Conservation (phyloP, 441 rosid genomes). For the Syzygium syzygioides region DNA sequence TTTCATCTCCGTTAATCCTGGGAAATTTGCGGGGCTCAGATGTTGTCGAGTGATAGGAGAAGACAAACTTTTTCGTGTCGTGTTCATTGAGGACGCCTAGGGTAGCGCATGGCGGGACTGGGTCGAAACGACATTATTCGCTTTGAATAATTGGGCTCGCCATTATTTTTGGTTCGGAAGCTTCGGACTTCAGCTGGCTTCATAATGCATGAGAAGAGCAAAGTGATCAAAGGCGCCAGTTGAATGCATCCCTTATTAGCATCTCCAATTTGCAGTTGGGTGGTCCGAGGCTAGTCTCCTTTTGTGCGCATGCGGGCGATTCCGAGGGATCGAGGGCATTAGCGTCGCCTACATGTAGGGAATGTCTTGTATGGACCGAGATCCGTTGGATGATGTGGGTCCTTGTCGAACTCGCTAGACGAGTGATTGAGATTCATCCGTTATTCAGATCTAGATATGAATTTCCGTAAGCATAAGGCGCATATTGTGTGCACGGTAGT, state of each 20-base stretch:
- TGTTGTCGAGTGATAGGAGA: background rate
- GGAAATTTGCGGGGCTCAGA: background rate
- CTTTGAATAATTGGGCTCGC: background rate
- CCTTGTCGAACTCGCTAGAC: background rate
- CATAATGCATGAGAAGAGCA: background rate
- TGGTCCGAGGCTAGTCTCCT: background rate
- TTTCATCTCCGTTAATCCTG: background rate
- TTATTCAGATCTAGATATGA: background rate
- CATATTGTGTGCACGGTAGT: background rate
- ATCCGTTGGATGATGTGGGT: background rate
- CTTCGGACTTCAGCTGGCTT: background rate
- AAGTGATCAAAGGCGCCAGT: background rate
- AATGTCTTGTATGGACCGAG: background rate
- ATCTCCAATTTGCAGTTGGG: background rate
- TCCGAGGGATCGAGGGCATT: background rate
- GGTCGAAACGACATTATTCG: background rate
- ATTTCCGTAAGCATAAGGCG: background rate
- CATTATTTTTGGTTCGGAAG: background rate
- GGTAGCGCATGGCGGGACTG: background rate
- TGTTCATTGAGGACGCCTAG: background rate
- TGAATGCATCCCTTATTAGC: background rate
- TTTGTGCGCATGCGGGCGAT: fast-evolving
- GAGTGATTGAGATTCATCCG: background rate
- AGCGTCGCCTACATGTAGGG: background rate
- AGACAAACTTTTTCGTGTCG: background rate